A percentile compares a stretch with the other conserved stretches of the same genome.
phyloP scores from a whole-genome alignment of 306 rosid species.

The Quercus rubra region DNA sequence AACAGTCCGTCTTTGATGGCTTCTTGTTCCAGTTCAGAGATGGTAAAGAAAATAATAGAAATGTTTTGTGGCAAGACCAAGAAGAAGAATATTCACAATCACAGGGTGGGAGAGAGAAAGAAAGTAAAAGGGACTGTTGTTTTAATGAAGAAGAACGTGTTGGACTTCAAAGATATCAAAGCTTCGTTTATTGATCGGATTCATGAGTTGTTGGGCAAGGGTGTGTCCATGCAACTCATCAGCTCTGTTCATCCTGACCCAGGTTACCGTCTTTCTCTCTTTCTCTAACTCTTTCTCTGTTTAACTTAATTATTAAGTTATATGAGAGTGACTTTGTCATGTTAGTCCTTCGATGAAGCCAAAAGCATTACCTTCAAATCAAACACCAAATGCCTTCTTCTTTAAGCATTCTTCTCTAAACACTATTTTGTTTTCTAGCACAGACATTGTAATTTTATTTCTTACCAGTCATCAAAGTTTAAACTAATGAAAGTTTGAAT shows the following conservation, averaged over 20 bases:
- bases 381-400: background rate
- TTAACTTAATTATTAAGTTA: background rate
- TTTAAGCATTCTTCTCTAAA: no score
- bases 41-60: constrained; percentile 20
- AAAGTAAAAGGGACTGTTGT: constrained; percentile 58
- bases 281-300: background rate
- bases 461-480: no score
- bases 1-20: background rate
- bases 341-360: background rate
- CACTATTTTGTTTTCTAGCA: no score
- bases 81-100: constrained; percentile 9
- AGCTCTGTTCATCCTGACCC: constrained; percentile 53
- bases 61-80: constrained; percentile 15
- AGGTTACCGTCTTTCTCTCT: constrained; percentile 33
- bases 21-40: constrained; percentile 14
- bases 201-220: constrained; percentile 74
- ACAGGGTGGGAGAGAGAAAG: constrained; percentile 20
- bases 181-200: constrained; percentile 71
- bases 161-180: constrained; percentile 64
- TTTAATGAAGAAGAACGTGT: constrained; percentile 66
- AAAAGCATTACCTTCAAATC: background rate
- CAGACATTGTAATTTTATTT: no score
- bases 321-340: background rate
- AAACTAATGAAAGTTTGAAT: no score
- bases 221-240: constrained; percentile 76